A percentile compares a stretch with the other conserved stretches of the same genome.
phyloP scores from a whole-genome alignment of 495 filamentous ascomycete genomes.

The Hyaloscypha bicolor region DNA sequence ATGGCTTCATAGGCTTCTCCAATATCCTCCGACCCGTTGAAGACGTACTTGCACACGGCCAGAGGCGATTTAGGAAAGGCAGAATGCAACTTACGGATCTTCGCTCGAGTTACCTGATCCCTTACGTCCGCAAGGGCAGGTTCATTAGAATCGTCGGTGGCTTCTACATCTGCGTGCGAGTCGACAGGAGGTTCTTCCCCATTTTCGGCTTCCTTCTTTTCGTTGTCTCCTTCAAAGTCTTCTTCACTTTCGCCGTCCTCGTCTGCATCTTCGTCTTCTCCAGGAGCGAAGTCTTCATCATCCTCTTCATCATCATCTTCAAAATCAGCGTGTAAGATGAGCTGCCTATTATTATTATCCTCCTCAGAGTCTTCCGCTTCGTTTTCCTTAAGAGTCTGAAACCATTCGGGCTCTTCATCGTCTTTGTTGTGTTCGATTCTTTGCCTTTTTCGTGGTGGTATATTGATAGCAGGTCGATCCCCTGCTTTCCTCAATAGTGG shows the following conservation, averaged over 20 bases:
- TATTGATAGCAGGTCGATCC: conserved; percentile 68
- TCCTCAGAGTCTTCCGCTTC: conserved; percentile 20
- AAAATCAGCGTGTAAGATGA: conserved; percentile 32
- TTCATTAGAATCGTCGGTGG: conserved; percentile 22
- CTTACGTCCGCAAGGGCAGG: conserved; percentile 24
- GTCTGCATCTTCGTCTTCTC: conserved; percentile 32
- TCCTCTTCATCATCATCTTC: conserved; percentile 39
- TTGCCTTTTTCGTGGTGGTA: conserved; percentile 75
- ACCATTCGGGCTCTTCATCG: conserved; percentile 18
- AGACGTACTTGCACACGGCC: conserved; percentile 30
- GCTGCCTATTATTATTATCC: conserved; percentile 20
- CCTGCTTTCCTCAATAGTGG: conserved; percentile 60
- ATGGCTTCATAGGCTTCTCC: conserved; percentile 28
- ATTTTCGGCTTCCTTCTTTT: conserved; percentile 32
- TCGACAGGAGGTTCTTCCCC: conserved; percentile 6
- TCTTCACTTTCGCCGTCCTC: conserved; percentile 27
- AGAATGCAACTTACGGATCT: conserved; percentile 36
- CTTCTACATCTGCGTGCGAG: neutral
- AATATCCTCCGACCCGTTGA: conserved; percentile 24
- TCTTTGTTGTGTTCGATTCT: conserved; percentile 50
- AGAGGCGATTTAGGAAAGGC: conserved; percentile 34
- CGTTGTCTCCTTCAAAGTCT: conserved; percentile 33
- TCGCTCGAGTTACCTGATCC: conserved; percentile 38
- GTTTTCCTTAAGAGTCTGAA: conserved; percentile 5
- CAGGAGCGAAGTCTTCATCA: conserved; percentile 33